phyloP scores from a whole-genome alignment of 495 filamentous ascomycete genomes.

The Lasiosphaeria miniovina region DNA sequence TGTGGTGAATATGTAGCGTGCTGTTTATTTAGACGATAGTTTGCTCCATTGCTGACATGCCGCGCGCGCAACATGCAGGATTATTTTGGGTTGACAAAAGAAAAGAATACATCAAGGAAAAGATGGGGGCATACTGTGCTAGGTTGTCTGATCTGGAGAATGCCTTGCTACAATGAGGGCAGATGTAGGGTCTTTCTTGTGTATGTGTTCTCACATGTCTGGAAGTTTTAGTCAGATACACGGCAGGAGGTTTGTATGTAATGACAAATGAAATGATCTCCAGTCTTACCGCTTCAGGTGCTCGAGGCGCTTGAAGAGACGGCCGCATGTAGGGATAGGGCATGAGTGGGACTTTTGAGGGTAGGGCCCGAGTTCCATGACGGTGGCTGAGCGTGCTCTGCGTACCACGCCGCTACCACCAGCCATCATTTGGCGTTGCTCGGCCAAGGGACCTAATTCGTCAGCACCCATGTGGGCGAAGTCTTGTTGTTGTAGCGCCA shows the following conservation, averaged over 20 bases:
- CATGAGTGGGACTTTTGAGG: slow-evolving; percentile 97
- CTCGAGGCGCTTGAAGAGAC: slow-evolving; percentile 97
- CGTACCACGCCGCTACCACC: slow-evolving; percentile 71
- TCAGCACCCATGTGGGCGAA: slow-evolving; percentile 62
- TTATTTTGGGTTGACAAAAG: slow-evolving; percentile 27
- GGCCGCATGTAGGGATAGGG: slow-evolving; percentile 96
- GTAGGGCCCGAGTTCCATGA: slow-evolving; percentile 95
- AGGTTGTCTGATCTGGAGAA: slow-evolving; percentile 98
- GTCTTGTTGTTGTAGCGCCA: slow-evolving; percentile 66
- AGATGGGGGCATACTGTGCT: slow-evolving; percentile 72
- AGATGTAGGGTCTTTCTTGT: slow-evolving; percentile 96
- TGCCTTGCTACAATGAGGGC: slow-evolving; percentile 95
- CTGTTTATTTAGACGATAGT: slow-evolving; percentile 24
- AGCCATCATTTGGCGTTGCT: slow-evolving; percentile 58
- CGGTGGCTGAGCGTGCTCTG: slow-evolving; percentile 88
- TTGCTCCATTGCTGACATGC: slow-evolving; percentile 23
- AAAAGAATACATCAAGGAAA: slow-evolving; percentile 33
- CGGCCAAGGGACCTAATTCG: slow-evolving; percentile 59
- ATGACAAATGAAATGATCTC: slow-evolving; percentile 45
- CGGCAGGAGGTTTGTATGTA: slow-evolving; percentile 31
- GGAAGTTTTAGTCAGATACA: slow-evolving; percentile 57
- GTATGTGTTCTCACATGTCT: slow-evolving; percentile 99
- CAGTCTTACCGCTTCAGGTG: slow-evolving; percentile 93
- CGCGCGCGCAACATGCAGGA: slow-evolving; percentile 37
- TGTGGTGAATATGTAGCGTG: slow-evolving; percentile 19